phyloP scores from a whole-genome alignment of 345 rosid genomes.

The rapeseed (Brassica napus) region DNA sequence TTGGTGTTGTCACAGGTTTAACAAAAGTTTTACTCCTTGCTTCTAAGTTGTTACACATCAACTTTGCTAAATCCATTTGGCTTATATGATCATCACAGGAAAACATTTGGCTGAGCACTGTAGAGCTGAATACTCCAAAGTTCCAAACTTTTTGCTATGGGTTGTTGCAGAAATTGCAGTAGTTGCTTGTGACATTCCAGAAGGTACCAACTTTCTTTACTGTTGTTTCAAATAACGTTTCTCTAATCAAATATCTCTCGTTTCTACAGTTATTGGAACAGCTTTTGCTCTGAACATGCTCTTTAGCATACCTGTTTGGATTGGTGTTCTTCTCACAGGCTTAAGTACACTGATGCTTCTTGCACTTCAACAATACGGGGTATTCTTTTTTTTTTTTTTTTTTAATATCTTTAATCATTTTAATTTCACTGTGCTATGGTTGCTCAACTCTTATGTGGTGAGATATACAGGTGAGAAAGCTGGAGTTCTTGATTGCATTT shows the following conservation, averaged over 20 bases:
- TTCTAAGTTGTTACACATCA: not conserved
- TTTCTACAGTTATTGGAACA: conserved; percentile 77
- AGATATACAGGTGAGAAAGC: conserved; percentile 71
- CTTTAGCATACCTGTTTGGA: conserved; percentile 82
- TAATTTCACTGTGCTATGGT: not conserved
- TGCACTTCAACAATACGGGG: conserved; percentile 91
- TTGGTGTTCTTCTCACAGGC: conserved; percentile 91
- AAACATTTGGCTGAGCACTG: conserved; percentile 96
- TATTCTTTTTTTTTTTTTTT: not conserved
- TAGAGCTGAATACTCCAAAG: conserved; percentile 70
- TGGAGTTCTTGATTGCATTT: conserved; percentile 79
- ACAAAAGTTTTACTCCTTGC: not conserved
- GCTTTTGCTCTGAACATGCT: conserved; percentile 98
- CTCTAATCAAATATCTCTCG: not conserved
- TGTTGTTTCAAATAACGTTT: not conserved
- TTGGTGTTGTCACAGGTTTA: conserved; percentile 92
- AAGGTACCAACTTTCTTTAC: conserved; percentile 51
- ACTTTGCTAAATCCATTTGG: not conserved
- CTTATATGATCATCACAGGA: conserved; percentile 44
- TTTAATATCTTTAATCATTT: not conserved
- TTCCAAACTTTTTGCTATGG: conserved; percentile 81
- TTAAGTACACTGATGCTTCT: conserved; percentile 84
- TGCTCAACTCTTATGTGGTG: conserved; percentile 4
- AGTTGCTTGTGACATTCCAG: conserved; percentile 97
- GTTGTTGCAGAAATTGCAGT: conserved; percentile 85